Evolutionary conservation across 2,329 filamentous ascomycete genomes (phyloP).

Genomic region (Endothia cerciana): DNA sequence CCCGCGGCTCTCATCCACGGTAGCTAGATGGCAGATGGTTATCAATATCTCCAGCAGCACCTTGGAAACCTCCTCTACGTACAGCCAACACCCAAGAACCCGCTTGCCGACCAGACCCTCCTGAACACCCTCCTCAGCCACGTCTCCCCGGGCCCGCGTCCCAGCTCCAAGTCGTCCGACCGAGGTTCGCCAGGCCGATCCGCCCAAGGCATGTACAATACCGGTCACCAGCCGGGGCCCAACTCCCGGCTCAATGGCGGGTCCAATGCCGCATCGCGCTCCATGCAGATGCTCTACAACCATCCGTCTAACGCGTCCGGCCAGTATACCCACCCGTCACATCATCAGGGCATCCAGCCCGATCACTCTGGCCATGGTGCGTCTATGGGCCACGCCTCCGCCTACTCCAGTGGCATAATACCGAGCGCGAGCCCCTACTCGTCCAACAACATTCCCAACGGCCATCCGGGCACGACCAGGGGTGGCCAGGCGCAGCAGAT

Average conservation of each 20-base stretch:
- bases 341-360: constrained; percentile 63
- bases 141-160: constrained; percentile 37
- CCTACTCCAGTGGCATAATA: constrained; percentile 65
- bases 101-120: constrained; percentile 40
- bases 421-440: constrained; percentile 67
- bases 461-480: constrained; percentile 53
- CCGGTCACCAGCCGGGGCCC: constrained; percentile 73
- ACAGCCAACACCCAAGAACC: constrained; percentile 53
- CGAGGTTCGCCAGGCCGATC: constrained; percentile 38
- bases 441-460: constrained; percentile 59
- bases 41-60: constrained; percentile 63
- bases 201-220: constrained; percentile 69
- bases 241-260: constrained; percentile 77
- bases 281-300: constrained; percentile 67
- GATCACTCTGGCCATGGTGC: constrained; percentile 59
- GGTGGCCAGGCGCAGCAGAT: constrained; percentile 55
- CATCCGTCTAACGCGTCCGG: constrained; percentile 66
- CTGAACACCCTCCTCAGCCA: constrained; percentile 41
- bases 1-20: constrained; percentile 35
- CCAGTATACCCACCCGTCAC: constrained; percentile 67
- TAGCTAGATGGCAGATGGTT: constrained; percentile 71
- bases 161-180: constrained; percentile 37
- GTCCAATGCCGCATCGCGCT: constrained; percentile 53
- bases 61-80: constrained; percentile 63
- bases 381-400: constrained; percentile 64